These are phyloP conservation scores for Claviceps citrina DNA, from an alignment of 2,329 filamentous ascomycete genomes.

Conservation along the genomic window DNA sequence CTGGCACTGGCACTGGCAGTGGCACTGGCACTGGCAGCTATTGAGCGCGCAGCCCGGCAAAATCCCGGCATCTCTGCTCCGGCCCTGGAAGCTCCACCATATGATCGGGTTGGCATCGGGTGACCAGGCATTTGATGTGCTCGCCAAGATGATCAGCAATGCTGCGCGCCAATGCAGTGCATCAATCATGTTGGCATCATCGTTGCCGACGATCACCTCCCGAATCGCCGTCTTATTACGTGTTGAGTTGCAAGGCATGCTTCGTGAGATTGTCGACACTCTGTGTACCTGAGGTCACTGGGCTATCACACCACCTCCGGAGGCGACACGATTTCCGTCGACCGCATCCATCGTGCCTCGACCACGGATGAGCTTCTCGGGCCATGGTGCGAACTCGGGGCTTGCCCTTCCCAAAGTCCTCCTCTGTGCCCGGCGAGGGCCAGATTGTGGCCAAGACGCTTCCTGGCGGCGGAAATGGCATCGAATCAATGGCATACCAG, in stretches of 20 bases:
- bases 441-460: slow-evolving; percentile 57
- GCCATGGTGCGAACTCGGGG: slow-evolving; percentile 9
- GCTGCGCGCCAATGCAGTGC: background rate
- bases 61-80: background rate
- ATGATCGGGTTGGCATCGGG: no score
- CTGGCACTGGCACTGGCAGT: background rate
- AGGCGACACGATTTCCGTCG: no score
- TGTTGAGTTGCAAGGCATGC: background rate
- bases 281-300: no score
- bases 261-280: background rate
- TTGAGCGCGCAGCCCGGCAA: background rate
- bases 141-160: background rate
- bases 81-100: no score
- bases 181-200: no score
- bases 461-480: slow-evolving; percentile 54
- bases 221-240: background rate
- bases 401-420: slow-evolving; percentile 58
- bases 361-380: no score
- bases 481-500: slow-evolving; percentile 68
- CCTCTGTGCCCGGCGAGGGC: slow-evolving; percentile 63
- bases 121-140: no score
- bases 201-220: background rate
- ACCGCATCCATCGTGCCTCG: no score
- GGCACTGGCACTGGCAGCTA: background rate
- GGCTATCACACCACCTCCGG: no score